Percentiles rank a stretch among this genome's conserved stretches.
phyloP scores from a whole-genome alignment of 495 filamentous ascomycete genomes.

The Neurospora sp. region DNA sequence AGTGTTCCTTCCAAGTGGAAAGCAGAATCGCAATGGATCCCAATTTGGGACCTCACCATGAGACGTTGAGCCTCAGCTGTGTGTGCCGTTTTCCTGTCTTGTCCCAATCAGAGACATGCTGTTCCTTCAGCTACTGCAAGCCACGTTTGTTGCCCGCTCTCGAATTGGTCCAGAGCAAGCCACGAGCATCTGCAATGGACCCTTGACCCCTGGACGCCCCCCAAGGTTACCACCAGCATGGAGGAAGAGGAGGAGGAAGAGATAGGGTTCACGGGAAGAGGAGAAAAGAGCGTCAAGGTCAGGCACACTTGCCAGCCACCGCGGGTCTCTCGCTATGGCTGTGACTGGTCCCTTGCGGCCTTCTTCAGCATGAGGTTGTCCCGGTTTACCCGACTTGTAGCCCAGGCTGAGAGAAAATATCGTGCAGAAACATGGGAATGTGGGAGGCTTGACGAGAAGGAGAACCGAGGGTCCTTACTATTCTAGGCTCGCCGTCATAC shows the following conservation, averaged over 20 bases:
- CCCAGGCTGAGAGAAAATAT: neutral
- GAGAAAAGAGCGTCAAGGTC: neutral
- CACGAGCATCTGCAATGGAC: neutral
- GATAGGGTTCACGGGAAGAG: neutral
- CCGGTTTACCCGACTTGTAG: neutral
- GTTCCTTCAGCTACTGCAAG: neutral
- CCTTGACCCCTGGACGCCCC: neutral
- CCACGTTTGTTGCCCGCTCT: neutral
- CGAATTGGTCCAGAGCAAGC: constrained; percentile 1
- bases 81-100: neutral
- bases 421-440: neutral
- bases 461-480: neutral
- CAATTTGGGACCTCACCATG: neutral
- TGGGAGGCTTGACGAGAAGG: neutral
- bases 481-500: neutral
- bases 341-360: neutral
- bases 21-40: neutral
- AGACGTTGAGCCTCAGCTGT: constrained; percentile 1
- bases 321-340: neutral
- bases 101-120: neutral
- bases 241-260: neutral
- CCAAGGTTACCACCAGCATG: neutral
- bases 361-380: neutral
- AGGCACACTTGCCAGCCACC: neutral
- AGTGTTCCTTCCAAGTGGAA: neutral